A percentile compares a stretch with the other conserved stretches of the same genome.
These are phyloP conservation scores for Aspergillus cristatus DNA, from an alignment of 495 filamentous ascomycete genomes.

Conservation along the genomic window DNA sequence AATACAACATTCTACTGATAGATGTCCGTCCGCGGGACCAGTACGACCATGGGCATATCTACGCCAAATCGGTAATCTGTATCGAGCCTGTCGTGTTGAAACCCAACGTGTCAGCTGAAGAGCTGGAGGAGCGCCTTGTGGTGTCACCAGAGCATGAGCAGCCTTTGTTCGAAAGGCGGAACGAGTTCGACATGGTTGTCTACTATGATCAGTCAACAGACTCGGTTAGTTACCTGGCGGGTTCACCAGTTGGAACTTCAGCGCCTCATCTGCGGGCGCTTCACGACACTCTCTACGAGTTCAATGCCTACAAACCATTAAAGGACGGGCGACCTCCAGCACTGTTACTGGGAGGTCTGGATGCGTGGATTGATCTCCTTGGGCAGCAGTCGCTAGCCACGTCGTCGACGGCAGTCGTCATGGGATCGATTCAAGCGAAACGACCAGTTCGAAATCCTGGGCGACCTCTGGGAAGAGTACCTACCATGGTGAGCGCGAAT, in stretches of 20 bases:
- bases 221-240: slow-evolving; percentile 42
- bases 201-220: slow-evolving; percentile 73
- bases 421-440: slow-evolving; percentile 34
- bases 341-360: slow-evolving; percentile 70
- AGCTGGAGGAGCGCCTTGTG: slow-evolving; percentile 74
- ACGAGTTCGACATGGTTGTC: slow-evolving; percentile 78
- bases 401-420: slow-evolving; percentile 45
- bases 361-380: slow-evolving; percentile 74
- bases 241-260: slow-evolving; percentile 37
- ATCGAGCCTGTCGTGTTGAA: slow-evolving; percentile 76
- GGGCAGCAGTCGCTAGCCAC: slow-evolving; percentile 58
- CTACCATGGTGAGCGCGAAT: slow-evolving; percentile 42
- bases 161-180: slow-evolving; percentile 60
- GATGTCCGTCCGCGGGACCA: slow-evolving; percentile 76
- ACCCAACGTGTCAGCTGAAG: slow-evolving; percentile 72
- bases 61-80: slow-evolving; percentile 71
- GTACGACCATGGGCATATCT: slow-evolving; percentile 84
- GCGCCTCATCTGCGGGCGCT: slow-evolving; percentile 58
- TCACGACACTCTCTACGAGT: slow-evolving; percentile 71
- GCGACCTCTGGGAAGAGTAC: slow-evolving; percentile 42
- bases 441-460: slow-evolving; percentile 28
- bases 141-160: slow-evolving; percentile 70
- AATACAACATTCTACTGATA: slow-evolving; percentile 63
- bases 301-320: slow-evolving; percentile 66
- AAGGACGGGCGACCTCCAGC: slow-evolving; percentile 55